Evolutionary conservation across 805 yeast species (phyloP).

Genomic region (Metschnikowia reukaufii): DNA sequence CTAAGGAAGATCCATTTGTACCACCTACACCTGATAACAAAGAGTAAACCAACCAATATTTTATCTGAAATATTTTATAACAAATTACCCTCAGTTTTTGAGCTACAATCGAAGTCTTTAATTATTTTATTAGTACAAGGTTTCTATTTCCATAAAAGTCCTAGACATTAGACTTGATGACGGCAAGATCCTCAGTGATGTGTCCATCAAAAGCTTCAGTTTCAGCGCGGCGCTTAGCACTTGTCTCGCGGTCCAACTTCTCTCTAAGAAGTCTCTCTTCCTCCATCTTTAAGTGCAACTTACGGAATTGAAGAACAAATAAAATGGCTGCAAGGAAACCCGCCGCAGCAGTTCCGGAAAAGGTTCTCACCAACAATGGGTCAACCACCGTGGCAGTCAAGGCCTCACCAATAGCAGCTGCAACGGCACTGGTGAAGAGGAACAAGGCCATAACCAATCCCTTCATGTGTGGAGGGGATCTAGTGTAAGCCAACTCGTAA

Average conservation of each 20-base stretch:
- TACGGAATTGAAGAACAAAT: conserved; percentile 37
- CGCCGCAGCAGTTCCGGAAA: conserved; percentile 40
- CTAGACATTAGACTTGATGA: conserved; percentile 6
- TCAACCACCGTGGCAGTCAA: conserved; percentile 41
- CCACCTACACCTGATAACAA: conserved; percentile 19
- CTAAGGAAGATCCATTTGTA: conserved; percentile 16
- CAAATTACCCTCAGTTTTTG: neutral
- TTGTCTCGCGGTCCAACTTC: neutral
- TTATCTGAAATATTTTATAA: neutral
- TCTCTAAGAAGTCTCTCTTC: conserved; percentile 26
- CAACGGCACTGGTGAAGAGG: conserved; percentile 45
- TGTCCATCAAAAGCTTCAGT: neutral
- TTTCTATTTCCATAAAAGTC: too few relatives aligned
- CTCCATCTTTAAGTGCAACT: conserved; percentile 44
- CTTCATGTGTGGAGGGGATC: conserved; percentile 51
- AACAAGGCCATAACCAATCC: conserved; percentile 50
- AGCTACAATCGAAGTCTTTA: neutral
- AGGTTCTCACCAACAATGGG: conserved; percentile 45
- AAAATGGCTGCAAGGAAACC: conserved; percentile 34
- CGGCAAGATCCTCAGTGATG: conserved; percentile 3
- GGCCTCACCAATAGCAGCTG: conserved; percentile 49
- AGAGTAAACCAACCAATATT: neutral
- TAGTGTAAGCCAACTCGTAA: conserved; percentile 54
- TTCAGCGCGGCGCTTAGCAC: neutral
- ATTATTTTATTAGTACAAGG: too few relatives aligned